A percentile compares a stretch with the other conserved stretches of the same genome.
phyloP scores from a whole-genome alignment of 2,329 filamentous ascomycete species.

The Trematosphaeria pertusa region DNA sequence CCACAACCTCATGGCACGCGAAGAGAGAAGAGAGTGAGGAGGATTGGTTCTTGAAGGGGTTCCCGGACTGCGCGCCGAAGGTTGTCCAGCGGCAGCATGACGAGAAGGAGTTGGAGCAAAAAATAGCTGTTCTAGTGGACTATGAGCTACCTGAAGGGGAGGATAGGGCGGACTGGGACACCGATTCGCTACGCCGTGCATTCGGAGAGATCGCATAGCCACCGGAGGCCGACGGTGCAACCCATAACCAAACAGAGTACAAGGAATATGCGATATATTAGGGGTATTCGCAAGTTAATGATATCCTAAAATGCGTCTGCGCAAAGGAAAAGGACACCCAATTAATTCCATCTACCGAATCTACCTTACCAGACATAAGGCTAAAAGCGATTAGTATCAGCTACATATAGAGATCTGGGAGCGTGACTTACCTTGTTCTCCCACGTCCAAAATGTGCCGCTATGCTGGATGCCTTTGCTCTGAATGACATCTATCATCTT shows the following conservation, averaged over 20 bases:
- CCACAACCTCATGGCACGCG: too few species aligned
- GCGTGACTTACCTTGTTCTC: slow-evolving; percentile 56
- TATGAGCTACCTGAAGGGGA: slow-evolving; percentile 19
- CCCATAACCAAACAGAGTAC: too few species aligned
- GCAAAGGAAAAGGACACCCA: too few species aligned
- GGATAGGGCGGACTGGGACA: slow-evolving; percentile 33
- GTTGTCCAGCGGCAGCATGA: not conserved
- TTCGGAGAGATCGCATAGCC: slow-evolving; percentile 29
- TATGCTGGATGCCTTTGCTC: slow-evolving; percentile 57
- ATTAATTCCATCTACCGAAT: too few species aligned
- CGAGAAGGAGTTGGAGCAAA: not conserved
- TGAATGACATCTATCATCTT: slow-evolving; percentile 61
- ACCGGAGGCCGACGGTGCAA: too few species aligned
- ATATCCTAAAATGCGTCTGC: not conserved
- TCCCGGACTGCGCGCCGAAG: too few species aligned
- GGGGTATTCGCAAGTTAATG: not conserved
- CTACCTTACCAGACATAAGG: slow-evolving; percentile 40
- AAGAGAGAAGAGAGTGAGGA: not conserved
- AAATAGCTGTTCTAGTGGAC: slow-evolving; percentile 12
- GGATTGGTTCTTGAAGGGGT: slow-evolving; percentile 4
- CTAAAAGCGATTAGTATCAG: too few species aligned
- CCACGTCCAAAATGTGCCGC: slow-evolving; percentile 65
- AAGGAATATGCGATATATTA: too few species aligned
- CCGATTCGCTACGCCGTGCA: slow-evolving; percentile 27
- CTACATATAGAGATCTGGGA: too few species aligned